These are phyloP conservation scores for Heliocybe sulcata DNA, from an alignment of 1,284 basidiomycete species.

Conservation along the genomic window DNA sequence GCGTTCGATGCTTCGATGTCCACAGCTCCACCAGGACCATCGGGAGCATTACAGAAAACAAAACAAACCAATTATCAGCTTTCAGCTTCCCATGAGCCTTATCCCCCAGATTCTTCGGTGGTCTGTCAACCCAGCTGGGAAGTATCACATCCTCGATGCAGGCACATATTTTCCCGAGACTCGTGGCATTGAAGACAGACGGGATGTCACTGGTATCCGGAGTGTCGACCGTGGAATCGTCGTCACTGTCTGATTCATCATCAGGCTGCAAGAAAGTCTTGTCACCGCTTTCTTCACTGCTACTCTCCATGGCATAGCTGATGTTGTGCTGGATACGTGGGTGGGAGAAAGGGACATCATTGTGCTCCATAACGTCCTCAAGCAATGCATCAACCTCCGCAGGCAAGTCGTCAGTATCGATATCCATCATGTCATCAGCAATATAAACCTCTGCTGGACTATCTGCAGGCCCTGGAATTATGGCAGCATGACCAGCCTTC, in stretches of 20 bases:
- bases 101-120: conserved; percentile 27
- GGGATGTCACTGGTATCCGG: neutral
- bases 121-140: conserved; percentile 21
- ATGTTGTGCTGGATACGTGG: neutral
- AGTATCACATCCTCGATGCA: conserved; percentile 18
- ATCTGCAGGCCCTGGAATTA: neutral
- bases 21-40: conserved; percentile 19
- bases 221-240: conserved; percentile 1
- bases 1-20: conserved; percentile 12
- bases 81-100: conserved; percentile 27
- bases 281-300: neutral
- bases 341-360: neutral
- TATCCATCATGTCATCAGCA: neutral
- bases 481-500: too few relatives aligned
- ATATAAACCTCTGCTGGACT: too few relatives aligned
- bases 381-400: neutral
- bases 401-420: neutral
- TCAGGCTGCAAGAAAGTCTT: neutral
- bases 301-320: neutral
- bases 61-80: conserved; percentile 22
- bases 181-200: neutral
- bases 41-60: conserved; percentile 23
- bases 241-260: neutral
- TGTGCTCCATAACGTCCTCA: neutral
- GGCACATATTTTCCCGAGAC: conserved; percentile 9